A percentile compares a stretch with the other conserved stretches of the same genome.
Evolutionary conservation across 441 rosid species (phyloP).

Genomic region (Eutrema salsugineum): DNA sequence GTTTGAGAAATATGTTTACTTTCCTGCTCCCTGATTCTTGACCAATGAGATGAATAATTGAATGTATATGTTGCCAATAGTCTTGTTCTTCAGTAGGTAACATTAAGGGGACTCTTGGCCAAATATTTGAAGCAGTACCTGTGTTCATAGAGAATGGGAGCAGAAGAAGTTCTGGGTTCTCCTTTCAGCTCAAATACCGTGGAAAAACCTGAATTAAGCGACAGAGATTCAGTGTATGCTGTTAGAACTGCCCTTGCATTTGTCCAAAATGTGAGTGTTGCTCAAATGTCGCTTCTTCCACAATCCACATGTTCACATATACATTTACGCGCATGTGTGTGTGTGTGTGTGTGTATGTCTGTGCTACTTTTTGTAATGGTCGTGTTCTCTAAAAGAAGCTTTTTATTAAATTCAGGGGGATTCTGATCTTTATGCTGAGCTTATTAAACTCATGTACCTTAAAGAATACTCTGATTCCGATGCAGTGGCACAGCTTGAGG

Average conservation of each 20-base stretch:
- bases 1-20: not conserved
- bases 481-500: slow-evolving; percentile 75
- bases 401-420: slow-evolving; percentile 42
- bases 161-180: not conserved
- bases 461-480: slow-evolving; percentile 42
- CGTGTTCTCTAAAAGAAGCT: not conserved
- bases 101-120: not conserved
- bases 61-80: not conserved
- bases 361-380: not conserved
- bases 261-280: slow-evolving; percentile 37
- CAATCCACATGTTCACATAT: no score
- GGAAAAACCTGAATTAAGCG: slow-evolving; percentile 38
- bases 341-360: not conserved
- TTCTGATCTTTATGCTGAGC: slow-evolving; percentile 47
- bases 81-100: not conserved
- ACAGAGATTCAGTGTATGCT: slow-evolving; percentile 45
- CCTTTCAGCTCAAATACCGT: not conserved
- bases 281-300: not conserved
- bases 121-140: not conserved
- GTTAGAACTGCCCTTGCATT: slow-evolving; percentile 56
- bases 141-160: slow-evolving; percentile 9
- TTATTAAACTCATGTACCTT: slow-evolving; percentile 60
- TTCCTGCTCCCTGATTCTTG: not conserved
- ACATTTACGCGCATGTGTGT: not conserved
- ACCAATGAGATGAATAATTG: no score